These are phyloP conservation scores for Boletales sp. DNA, from an alignment of 768 basidiomycete genomes.

Conservation along the genomic window DNA sequence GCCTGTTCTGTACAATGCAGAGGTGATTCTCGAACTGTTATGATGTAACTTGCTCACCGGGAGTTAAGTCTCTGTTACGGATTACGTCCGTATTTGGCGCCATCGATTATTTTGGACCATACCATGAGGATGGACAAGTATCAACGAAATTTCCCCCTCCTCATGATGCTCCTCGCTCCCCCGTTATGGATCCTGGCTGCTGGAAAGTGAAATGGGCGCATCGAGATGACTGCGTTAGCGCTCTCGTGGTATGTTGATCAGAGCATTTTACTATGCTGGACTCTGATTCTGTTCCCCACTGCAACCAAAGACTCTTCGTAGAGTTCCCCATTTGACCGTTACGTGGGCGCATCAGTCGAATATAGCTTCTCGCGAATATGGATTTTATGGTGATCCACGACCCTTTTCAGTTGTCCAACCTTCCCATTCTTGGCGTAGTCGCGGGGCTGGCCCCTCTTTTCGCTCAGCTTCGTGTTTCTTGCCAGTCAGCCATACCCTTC, in stretches of 20 bases:
- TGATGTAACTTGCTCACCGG: constrained; percentile 5
- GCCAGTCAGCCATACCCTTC: constrained; percentile 15
- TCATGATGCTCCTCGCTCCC: constrained; percentile 53
- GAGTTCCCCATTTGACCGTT: constrained; percentile 66
- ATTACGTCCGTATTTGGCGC: constrained; percentile 61
- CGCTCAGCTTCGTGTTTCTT: constrained; percentile 16
- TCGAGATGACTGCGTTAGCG: constrained; percentile 70
- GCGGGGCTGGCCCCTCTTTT: not conserved
- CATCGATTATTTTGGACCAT: constrained; percentile 52
- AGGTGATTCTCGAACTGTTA: constrained; percentile 37
- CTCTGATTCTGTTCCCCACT: not conserved
- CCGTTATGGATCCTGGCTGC: constrained; percentile 54
- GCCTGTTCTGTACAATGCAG: constrained; percentile 57
- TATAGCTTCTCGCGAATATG: constrained; percentile 14
- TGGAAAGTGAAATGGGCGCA: constrained; percentile 82
- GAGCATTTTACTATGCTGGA: not conserved
- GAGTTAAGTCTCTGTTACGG: constrained; percentile 44
- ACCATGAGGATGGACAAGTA: constrained; percentile 20
- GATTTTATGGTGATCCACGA: constrained; percentile 10
- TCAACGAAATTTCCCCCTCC: constrained; percentile 37
- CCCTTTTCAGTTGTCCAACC: constrained; percentile 2
- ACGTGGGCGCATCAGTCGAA: constrained; percentile 75
- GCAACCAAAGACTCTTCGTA: constrained; percentile 56
- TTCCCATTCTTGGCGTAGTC: constrained; percentile 21
- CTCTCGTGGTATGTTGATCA: constrained; percentile 54